Evolutionary conservation across 805 yeast species (phyloP).

Genomic region (Komagataella phaffii): DNA sequence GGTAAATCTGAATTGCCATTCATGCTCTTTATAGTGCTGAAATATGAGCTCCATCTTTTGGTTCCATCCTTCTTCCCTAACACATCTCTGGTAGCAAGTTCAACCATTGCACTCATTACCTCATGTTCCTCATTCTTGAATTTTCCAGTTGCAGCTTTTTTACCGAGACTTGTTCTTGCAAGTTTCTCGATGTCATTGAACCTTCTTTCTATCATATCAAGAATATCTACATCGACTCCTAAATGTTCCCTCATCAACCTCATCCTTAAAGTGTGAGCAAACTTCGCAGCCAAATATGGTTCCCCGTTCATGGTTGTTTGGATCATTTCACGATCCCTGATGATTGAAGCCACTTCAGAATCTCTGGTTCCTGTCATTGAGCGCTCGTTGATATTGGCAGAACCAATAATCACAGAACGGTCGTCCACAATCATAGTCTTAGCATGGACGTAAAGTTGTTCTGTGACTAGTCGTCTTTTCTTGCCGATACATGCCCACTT

Average conservation of each 20-base stretch:
- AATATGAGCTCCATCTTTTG: slow-evolving; percentile 22
- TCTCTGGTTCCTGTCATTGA: slow-evolving; percentile 92
- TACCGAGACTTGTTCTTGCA: slow-evolving; percentile 27
- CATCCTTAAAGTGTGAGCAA: slow-evolving; percentile 81
- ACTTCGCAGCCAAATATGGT: slow-evolving; percentile 70
- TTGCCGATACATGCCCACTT: slow-evolving; percentile 94
- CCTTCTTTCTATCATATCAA: slow-evolving; percentile 71
- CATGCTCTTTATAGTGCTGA: slow-evolving; percentile 12
- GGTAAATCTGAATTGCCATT: slow-evolving; percentile 12
- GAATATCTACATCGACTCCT: slow-evolving; percentile 82
- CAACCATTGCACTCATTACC: slow-evolving; percentile 55
- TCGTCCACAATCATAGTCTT: slow-evolving; percentile 89
- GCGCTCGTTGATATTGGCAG: slow-evolving; percentile 94
- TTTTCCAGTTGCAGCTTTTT: slow-evolving; percentile 29
- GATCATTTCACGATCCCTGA: slow-evolving; percentile 70
- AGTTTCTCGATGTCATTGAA: slow-evolving; percentile 34
- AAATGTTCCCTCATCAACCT: slow-evolving; percentile 94
- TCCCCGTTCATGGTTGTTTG: slow-evolving; percentile 68
- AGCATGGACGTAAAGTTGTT: slow-evolving; percentile 89
- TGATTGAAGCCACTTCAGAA: slow-evolving; percentile 83
- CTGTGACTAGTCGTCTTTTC: slow-evolving; percentile 61
- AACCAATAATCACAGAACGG: slow-evolving; percentile 85
- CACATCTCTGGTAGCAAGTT: slow-evolving; percentile 59
- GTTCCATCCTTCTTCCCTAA: slow-evolving; percentile 36
- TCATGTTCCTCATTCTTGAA: slow-evolving; percentile 20